Percentiles rank a stretch among this genome's conserved stretches.
These are phyloP conservation scores for Claviceps sp. DNA, from an alignment of 2,329 filamentous ascomycete genomes.

Conservation along the genomic window DNA sequence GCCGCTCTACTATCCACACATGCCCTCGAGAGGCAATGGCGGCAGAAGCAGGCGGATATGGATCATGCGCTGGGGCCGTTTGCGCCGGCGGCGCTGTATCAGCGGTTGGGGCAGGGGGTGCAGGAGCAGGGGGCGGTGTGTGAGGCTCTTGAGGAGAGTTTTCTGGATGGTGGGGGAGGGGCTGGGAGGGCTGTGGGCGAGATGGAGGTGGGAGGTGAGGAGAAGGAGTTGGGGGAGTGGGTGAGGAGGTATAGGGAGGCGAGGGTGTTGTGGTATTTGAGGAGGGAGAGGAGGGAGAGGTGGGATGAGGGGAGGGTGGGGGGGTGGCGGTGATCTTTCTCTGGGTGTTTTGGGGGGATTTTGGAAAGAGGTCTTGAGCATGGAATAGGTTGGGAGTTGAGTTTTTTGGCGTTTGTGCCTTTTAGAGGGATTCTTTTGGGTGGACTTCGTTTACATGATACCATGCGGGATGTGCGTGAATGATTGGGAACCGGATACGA, in stretches of 20 bases:
- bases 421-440: no score
- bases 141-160: slow-evolving; percentile 80
- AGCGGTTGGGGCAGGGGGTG: slow-evolving; percentile 61
- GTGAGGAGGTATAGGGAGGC: slow-evolving; percentile 69
- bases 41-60: slow-evolving; percentile 77
- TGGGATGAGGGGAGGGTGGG: slow-evolving; percentile 96
- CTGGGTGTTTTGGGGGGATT: neutral
- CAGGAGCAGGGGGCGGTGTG: slow-evolving; percentile 75
- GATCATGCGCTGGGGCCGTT: slow-evolving; percentile 75
- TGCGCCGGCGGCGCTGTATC: slow-evolving; percentile 75
- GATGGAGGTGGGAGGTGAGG: slow-evolving; percentile 36
- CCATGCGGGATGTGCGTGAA: no score
- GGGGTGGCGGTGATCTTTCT: slow-evolving; percentile 63
- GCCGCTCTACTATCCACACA: slow-evolving; percentile 72
- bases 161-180: slow-evolving; percentile 49
- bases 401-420: no score
- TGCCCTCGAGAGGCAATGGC: slow-evolving; percentile 85
- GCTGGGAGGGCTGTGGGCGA: slow-evolving; percentile 21
- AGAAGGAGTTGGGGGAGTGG: slow-evolving; percentile 79
- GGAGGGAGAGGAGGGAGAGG: slow-evolving; percentile 76
- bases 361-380: neutral
- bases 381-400: neutral
- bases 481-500: no score
- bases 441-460: no score
- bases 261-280: slow-evolving; percentile 62